Percentiles rank a stretch among this genome's conserved stretches.
Evolutionary conservation across 2,329 filamentous ascomycete genomes (phyloP).

Genomic region (Penicillium griseofulvum): DNA sequence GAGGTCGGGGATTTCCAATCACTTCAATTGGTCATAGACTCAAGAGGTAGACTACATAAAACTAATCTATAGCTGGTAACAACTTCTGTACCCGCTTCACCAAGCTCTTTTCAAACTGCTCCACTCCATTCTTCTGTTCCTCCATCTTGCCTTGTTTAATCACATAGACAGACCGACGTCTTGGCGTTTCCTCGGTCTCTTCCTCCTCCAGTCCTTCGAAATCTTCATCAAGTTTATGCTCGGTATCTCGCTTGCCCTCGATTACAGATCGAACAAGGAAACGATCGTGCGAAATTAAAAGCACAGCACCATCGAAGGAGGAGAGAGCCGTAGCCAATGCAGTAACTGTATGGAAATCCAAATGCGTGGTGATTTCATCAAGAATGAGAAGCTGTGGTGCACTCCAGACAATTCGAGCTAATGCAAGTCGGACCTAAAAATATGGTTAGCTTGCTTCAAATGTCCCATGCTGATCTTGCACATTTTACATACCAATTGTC

Average conservation of each 20-base stretch:
- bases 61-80: constrained; percentile 15
- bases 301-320: constrained; percentile 68
- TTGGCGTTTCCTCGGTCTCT: constrained; percentile 42
- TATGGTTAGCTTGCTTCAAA: not conserved
- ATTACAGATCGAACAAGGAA: constrained; percentile 75
- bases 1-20: not conserved
- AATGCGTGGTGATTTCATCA: constrained; percentile 80
- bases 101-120: constrained; percentile 63
- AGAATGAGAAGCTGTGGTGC: constrained; percentile 71
- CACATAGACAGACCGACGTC: constrained; percentile 59
- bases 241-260: constrained; percentile 55
- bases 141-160: constrained; percentile 58
- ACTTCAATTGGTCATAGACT: not conserved
- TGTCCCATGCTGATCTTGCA: not conserved
- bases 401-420: constrained; percentile 67
- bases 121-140: constrained; percentile 59
- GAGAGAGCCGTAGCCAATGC: constrained; percentile 66
- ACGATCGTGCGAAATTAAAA: constrained; percentile 78
- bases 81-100: constrained; percentile 58
- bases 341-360: constrained; percentile 77
- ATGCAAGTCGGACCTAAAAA: constrained; percentile 54
- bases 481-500: constrained; percentile 63
- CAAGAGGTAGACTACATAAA: too few relatives aligned
- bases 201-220: constrained; percentile 48
- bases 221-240: constrained; percentile 40